Evolutionary conservation across 805 yeast species (phyloP), one percentile per base, ranked within the genome.

Genomic region (Ogataea neopini): DNA sequence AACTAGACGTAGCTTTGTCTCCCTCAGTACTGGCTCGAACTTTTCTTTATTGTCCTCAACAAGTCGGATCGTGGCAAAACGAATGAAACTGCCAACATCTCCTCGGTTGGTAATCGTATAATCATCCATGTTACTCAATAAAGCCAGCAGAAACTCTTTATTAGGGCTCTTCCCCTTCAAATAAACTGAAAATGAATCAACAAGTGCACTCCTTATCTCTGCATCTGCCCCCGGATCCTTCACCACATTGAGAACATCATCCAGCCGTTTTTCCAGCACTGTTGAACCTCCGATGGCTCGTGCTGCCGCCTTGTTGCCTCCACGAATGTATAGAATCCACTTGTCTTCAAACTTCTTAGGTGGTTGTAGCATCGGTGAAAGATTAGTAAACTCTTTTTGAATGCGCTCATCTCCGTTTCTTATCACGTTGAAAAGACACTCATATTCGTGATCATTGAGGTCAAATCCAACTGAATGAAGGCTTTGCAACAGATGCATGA

Each of bases 61-160:
- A 2, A 81, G 57, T 5, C 54, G 30, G 2, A 86, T 61, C 1
- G 83, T 70, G 0, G 83, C 47, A 5, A 38, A 34, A 40, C 98
- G 69, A 1, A 89, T 77, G 56, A 81, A 76, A 40, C 88, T 79
- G 2, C 98, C 98, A n/a, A 90, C 91, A 67, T 91, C 98, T 8
- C 98, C 98, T 59, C 88, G 86, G 22, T 80, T 79, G 0, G 92
- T 86, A 2, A 77, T 68, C 0, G 96, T 80, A 62, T 90, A 89
- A 57, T 91, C 97, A 51, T 84, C 83, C 11, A 92, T 64, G 28
- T 79, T 76, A 1, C 51, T 53, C 1, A 75, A 36, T 4, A 74
- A 38, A 3, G 33, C 14, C 3, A 41, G 13, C 40, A 51, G 30
- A 22, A 50, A 30, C 15, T 30, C 34, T n/a, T 17, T 4, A 6